phyloP scores from a whole-genome alignment of 2,329 filamentous ascomycete species.

The Rhinocladiella similis region DNA sequence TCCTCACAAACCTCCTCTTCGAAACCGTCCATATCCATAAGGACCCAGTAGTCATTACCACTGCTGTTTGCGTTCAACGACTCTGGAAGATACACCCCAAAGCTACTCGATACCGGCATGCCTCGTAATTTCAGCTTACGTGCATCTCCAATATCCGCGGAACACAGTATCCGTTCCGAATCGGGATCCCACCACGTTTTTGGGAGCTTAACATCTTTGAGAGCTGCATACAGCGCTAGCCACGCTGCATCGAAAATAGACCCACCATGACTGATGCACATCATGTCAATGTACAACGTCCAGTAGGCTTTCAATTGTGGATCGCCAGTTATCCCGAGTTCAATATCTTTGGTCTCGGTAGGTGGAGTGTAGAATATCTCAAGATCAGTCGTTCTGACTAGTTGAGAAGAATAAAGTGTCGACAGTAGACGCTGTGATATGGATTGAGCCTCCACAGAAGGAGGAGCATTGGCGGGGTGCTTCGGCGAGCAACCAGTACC shows the following conservation, averaged over 20 bases:
- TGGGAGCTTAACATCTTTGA: slow-evolving; percentile 76
- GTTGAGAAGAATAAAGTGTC: slow-evolving; percentile 68
- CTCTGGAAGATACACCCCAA: slow-evolving; percentile 71
- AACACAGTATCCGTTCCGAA: slow-evolving; percentile 75
- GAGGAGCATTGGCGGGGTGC: slow-evolving; percentile 70
- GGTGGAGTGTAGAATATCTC: slow-evolving; percentile 67
- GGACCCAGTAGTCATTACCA: slow-evolving; percentile 63
- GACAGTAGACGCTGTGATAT: slow-evolving; percentile 78
- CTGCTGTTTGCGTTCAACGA: slow-evolving; percentile 43
- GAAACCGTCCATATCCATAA: slow-evolving; percentile 85
- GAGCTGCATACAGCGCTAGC: slow-evolving; percentile 77
- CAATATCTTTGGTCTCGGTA: slow-evolving; percentile 19
- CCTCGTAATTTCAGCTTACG: slow-evolving; percentile 61
- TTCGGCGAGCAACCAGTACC: slow-evolving; percentile 89
- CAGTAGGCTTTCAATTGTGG: slow-evolving; percentile 78
- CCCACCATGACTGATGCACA: slow-evolving; percentile 83
- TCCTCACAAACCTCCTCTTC: slow-evolving; percentile 86
- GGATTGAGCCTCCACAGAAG: slow-evolving; percentile 76
- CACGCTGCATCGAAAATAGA: slow-evolving; percentile 82
- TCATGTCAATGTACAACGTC: slow-evolving; percentile 92
- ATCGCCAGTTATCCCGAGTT: slow-evolving; percentile 46
- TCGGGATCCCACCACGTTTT: slow-evolving; percentile 81
- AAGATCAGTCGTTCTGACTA: slow-evolving; percentile 68
- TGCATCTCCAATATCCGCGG: slow-evolving; percentile 56
- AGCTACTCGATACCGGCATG: slow-evolving; percentile 74